A percentile compares a stretch with the other conserved stretches of the same genome.
phyloP scores from a whole-genome alignment of 2,329 filamentous ascomycete genomes.

The Ophiostoma sp. region DNA sequence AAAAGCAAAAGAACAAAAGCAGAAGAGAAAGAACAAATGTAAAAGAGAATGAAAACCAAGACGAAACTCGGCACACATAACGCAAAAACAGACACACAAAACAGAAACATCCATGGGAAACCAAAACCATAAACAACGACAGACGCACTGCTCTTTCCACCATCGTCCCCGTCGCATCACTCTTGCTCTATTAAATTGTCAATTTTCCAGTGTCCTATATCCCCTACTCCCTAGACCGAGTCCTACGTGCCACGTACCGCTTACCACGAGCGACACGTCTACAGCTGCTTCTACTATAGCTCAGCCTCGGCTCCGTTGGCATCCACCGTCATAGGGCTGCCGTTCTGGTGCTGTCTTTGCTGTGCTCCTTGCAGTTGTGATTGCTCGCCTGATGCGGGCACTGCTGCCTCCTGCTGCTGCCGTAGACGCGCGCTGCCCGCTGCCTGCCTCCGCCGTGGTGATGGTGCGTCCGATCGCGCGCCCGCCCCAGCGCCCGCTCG shows the following conservation, averaged over 20 bases:
- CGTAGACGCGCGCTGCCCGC: constrained; percentile 37
- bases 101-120: neutral
- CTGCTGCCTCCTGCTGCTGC: constrained; percentile 31
- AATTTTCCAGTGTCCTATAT: neutral
- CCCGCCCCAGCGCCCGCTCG: neutral
- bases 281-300: constrained; percentile 34
- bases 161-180: neutral
- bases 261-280: neutral
- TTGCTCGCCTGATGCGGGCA: constrained; percentile 6
- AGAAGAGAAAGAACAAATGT: no score
- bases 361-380: constrained; percentile 29
- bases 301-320: constrained; percentile 52
- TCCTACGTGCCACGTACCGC: neutral
- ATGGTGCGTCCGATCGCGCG: constrained; percentile 25
- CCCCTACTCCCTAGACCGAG: neutral
- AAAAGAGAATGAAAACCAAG: neutral
- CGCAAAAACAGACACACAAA: neutral
- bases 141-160: neutral
- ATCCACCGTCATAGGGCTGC: constrained; percentile 53
- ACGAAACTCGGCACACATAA: neutral
- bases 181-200: neutral
- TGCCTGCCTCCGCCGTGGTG: constrained; percentile 8
- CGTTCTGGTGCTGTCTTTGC: constrained; percentile 44
- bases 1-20: neutral
- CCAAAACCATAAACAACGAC: neutral